Conservation (phyloP, 768 basidiomycete species). For the Hortiboletus flavorubellus region DNA sequence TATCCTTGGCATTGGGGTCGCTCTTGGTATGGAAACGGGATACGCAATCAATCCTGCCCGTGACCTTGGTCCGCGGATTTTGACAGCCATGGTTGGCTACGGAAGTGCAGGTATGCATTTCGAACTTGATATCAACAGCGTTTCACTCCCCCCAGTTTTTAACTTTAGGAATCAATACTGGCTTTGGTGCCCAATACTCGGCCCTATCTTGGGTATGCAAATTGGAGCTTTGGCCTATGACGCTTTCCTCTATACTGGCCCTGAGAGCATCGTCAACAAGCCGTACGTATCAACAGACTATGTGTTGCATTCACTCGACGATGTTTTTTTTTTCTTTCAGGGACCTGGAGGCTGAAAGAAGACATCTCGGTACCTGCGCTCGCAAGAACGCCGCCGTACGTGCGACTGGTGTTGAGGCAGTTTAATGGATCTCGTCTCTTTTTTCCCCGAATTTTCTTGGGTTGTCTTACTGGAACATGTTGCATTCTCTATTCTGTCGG, state of each 20-base stretch:
- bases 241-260: slow-evolving; percentile 50
- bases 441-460: background rate
- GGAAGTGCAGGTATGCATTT: slow-evolving; percentile 45
- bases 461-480: background rate
- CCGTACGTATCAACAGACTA: slow-evolving; percentile 36
- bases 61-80: slow-evolving; percentile 64
- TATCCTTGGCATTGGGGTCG: slow-evolving; percentile 55
- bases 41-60: slow-evolving; percentile 70
- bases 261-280: slow-evolving; percentile 51
- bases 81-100: slow-evolving; percentile 75
- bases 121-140: background rate
- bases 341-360: slow-evolving; percentile 9
- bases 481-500: background rate
- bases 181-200: slow-evolving; percentile 67
- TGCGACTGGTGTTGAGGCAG: background rate
- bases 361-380: slow-evolving; percentile 14
- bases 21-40: slow-evolving; percentile 63
- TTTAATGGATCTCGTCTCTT: slow-evolving; percentile 1
- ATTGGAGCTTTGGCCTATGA: slow-evolving; percentile 58
- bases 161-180: slow-evolving; percentile 56
- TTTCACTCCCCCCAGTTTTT: slow-evolving; percentile 15
- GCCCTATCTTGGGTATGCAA: slow-evolving; percentile 56
- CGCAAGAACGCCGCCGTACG: background rate
- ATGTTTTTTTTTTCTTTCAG: slow-evolving; percentile 6
- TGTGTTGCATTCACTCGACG: background rate